Evolutionary conservation across 2,329 filamentous ascomycete species (phyloP).

Genomic region (Delphinella strobiligena): DNA sequence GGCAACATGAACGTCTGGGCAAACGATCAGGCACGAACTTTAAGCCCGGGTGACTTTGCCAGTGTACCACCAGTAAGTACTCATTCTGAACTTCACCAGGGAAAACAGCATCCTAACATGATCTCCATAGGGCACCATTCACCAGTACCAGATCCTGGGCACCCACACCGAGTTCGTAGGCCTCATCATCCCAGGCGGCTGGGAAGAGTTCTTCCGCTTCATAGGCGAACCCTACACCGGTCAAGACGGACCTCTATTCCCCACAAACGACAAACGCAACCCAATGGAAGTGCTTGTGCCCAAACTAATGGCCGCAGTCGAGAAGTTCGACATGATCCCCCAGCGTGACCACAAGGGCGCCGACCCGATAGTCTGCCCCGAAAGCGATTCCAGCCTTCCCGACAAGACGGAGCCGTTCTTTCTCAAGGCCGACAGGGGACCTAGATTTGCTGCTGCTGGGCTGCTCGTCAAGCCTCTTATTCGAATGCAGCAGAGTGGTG

Average conservation of each 20-base stretch:
- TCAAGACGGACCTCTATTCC: constrained; percentile 28
- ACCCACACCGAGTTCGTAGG: constrained; percentile 43
- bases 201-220: constrained; percentile 50
- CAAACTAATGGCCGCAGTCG: constrained; percentile 44
- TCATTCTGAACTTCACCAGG: neutral
- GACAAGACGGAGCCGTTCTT: constrained; percentile 35
- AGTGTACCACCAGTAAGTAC: constrained; percentile 41
- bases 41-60: constrained; percentile 46
- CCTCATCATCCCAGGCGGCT: constrained; percentile 45
- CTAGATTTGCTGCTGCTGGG: constrained; percentile 34
- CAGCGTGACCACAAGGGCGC: constrained; percentile 36
- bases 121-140: constrained; percentile 33
- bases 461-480: constrained; percentile 38
- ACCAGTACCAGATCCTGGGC: constrained; percentile 44
- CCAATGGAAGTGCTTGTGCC: constrained; percentile 39
- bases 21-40: constrained; percentile 42
- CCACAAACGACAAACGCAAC: constrained; percentile 41
- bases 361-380: constrained; percentile 30
- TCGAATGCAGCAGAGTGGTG: constrained; percentile 34
- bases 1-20: constrained; percentile 46
- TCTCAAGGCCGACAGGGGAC: constrained; percentile 38
- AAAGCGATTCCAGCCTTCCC: constrained; percentile 29
- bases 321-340: constrained; percentile 45
- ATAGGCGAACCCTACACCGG: constrained; percentile 42
- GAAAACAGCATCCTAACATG: constrained; percentile 1